phyloP scores from a whole-genome alignment of 2,329 filamentous ascomycete genomes.

The Trichophyton rubrum region DNA sequence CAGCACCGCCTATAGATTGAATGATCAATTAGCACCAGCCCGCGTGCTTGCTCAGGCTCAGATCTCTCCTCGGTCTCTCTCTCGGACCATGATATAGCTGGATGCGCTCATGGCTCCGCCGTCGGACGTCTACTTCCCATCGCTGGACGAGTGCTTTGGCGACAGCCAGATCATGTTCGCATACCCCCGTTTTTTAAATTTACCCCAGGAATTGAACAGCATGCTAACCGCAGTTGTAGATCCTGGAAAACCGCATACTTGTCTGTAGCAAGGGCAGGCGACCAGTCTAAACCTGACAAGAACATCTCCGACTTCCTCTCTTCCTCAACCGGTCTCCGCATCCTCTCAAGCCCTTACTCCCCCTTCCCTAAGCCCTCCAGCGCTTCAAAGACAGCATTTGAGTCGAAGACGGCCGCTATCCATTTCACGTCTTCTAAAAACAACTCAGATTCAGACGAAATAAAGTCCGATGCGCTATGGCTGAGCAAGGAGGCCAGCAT shows the following conservation, averaged over 20 bases:
- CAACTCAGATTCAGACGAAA: slow-evolving; percentile 59
- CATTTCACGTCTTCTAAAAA: slow-evolving; percentile 59
- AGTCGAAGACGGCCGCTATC: slow-evolving; percentile 76
- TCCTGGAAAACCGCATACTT: slow-evolving; percentile 47
- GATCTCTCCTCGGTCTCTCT: neutral
- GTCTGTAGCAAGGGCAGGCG: slow-evolving; percentile 34
- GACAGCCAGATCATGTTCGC: slow-evolving; percentile 64
- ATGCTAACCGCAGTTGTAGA: slow-evolving; percentile 33
- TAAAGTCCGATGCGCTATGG: slow-evolving; percentile 80
- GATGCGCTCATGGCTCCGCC: slow-evolving; percentile 52
- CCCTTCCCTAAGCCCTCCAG: slow-evolving; percentile 53
- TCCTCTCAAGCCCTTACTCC: slow-evolving; percentile 56
- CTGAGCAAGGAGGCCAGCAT: slow-evolving; percentile 65
- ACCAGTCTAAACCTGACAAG: slow-evolving; percentile 40
- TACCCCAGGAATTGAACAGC: slow-evolving; percentile 10
- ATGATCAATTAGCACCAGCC: neutral
- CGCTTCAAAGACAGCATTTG: slow-evolving; percentile 58
- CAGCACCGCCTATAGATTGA: neutral
- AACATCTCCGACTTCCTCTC: slow-evolving; percentile 57
- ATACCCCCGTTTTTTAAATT: neutral
- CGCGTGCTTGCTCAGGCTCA: neutral
- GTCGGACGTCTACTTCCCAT: slow-evolving; percentile 64
- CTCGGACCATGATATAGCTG: slow-evolving; percentile 27
- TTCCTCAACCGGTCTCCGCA: slow-evolving; percentile 53
- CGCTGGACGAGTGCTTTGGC: slow-evolving; percentile 75